phyloP scores from a whole-genome alignment of 1,139 yeast species.

The Spencermartinsiella ligniputridi region DNA sequence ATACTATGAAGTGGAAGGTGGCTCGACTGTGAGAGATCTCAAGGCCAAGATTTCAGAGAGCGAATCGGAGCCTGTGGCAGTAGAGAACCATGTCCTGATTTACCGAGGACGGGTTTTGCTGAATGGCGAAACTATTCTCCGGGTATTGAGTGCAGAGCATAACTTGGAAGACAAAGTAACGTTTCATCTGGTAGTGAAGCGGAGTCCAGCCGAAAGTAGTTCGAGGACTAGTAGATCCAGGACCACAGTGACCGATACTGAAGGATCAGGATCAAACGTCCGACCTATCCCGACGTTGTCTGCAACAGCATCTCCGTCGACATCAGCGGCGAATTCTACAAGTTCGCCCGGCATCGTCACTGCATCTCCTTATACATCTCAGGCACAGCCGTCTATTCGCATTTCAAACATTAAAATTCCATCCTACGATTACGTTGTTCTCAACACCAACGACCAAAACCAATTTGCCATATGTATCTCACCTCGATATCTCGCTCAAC shows the following conservation, averaged over 20 bases:
- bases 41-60: constrained; percentile 10
- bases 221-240: constrained; percentile 2
- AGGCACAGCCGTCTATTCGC: neutral
- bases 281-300: too few relatives aligned
- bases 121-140: constrained; percentile 9
- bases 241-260: neutral
- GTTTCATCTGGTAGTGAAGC: constrained; percentile 14
- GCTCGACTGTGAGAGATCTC: constrained; percentile 7
- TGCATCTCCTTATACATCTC: neutral
- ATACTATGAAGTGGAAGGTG: neutral
- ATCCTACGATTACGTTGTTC: constrained; percentile 14
- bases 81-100: constrained; percentile 13
- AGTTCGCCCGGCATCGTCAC: neutral
- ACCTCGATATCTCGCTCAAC: constrained; percentile 10
- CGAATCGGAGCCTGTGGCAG: constrained; percentile 6
- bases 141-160: constrained; percentile 4
- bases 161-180: constrained; percentile 7
- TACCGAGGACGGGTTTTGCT: constrained; percentile 13
- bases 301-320: neutral
- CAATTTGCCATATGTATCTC: constrained; percentile 14
- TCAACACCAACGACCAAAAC: constrained; percentile 4
- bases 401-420: constrained; percentile 9
- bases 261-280: neutral
- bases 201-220: neutral
- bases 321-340: neutral